Base-by-base conservation (phyloP, 306 rosid genomes). In the Phaseolus lunatus region DNA sequence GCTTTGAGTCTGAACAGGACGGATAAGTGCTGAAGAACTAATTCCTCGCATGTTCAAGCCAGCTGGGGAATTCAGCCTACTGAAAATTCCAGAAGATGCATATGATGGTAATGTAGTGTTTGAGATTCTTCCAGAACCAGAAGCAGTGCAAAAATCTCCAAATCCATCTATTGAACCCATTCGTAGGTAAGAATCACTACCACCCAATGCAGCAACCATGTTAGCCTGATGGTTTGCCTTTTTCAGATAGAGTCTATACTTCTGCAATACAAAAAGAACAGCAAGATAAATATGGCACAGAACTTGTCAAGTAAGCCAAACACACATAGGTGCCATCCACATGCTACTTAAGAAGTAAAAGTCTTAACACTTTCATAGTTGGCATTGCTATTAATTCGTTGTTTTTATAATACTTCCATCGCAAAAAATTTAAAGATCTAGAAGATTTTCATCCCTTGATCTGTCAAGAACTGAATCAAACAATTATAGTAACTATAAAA, bases 41-140 rank as follows among this genome's bases (percentile, higher is more conserved):
- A 88, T 87, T 82, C 90, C 96, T 74, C 86, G 81, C 67, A 89
- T 19, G 89, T 59, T 80, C 84, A 88, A 76, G 86, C 88, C 80
- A 68, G 85, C 83, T 2, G 91, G 83, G 53, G 97, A 89, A 85
- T 89, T 95, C 80, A 89, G 79, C 80, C 97, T 83, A 52, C 86
- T 39, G 47, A 92, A 72, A 83, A 92, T 83, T 69, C 92, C 93
- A 72, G 62, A 69, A 10, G 91, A 87, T 47, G 90, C 39, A 82
- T 85, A 89, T 73, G 97, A 48, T n/a, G 93, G 75, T 27, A 91
- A 39, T 20, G 90, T 9, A 3, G 91, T 14, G 83, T 72, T 88
- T 48, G 89, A 64, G 75, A 87, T 77, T 86, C 90, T 86, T 80
- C 84, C 85, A 2, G 90, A 73, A 68, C 86, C 91, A 23, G 90